Conservation (phyloP, 495 filamentous ascomycete species). For the Lophiostoma macrostomum region DNA sequence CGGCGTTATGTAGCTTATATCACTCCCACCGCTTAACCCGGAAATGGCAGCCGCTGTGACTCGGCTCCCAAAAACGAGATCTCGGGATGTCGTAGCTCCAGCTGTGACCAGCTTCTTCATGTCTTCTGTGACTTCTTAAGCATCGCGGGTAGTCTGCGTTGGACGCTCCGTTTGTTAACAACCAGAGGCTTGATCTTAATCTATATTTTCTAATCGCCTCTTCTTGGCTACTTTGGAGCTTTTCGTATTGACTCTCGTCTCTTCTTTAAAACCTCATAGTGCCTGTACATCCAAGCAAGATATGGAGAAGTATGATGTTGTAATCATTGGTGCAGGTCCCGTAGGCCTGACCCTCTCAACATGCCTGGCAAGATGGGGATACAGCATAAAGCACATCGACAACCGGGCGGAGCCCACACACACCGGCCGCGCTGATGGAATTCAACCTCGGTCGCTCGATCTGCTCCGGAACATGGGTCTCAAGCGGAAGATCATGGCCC, state of each 20-base stretch:
- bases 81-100: slow-evolving; percentile 2
- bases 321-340: slow-evolving; percentile 88
- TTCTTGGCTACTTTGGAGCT: too few species aligned
- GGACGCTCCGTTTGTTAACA: too few species aligned
- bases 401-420: slow-evolving; percentile 61
- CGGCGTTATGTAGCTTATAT: neutral
- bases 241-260: neutral
- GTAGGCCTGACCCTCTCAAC: slow-evolving; percentile 83
- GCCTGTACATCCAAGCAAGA: neutral
- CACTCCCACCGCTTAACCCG: neutral
- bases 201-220: neutral
- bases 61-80: slow-evolving; percentile 13
- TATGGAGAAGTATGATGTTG: slow-evolving; percentile 60
- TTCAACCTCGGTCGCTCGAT: slow-evolving; percentile 68
- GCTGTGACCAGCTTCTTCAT: neutral
- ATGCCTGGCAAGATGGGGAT: slow-evolving; percentile 67
- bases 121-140: slow-evolving; percentile 6
- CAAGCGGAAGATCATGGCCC: slow-evolving; percentile 62
- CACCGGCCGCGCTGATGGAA: slow-evolving; percentile 74
- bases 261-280: neutral
- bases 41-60: neutral
- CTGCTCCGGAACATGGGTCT: slow-evolving; percentile 64
- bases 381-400: slow-evolving; percentile 67
- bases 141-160: too few species aligned
- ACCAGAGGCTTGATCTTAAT: slow-evolving; percentile 4